These are phyloP conservation scores for Lathyrus sativus DNA, from an alignment of 306 rosid genomes.

Conservation along the genomic window DNA sequence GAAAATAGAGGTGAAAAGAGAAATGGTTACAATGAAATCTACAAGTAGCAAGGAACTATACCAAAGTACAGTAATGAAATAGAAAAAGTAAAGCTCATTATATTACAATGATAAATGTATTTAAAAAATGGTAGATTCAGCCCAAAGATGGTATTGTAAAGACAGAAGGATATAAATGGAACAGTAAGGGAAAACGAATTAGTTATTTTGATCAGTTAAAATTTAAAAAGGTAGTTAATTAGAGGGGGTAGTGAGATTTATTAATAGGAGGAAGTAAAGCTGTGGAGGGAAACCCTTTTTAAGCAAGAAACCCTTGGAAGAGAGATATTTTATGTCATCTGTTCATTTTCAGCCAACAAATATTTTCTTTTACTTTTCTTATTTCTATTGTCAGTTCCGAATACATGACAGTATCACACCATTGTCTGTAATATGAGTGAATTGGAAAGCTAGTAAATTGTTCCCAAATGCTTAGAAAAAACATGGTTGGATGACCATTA, in stretches of 20 bases:
- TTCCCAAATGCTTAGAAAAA: slow-evolving; percentile 26
- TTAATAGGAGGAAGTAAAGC: slow-evolving; percentile 8
- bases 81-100: not conserved
- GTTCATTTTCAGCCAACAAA: slow-evolving; percentile 1
- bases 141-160: not conserved
- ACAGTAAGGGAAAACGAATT: not conserved
- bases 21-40: not conserved
- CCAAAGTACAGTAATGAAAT: slow-evolving; percentile 8
- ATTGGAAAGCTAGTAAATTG: slow-evolving; percentile 25
- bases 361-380: not conserved
- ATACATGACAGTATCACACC: slow-evolving; percentile 22
- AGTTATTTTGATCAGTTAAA: not conserved
- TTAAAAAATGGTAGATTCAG: not conserved
- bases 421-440: not conserved
- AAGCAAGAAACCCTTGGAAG: not conserved
- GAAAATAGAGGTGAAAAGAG: slow-evolving; percentile 3
- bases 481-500: slow-evolving; percentile 6
- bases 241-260: not conserved
- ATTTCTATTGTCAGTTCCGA: slow-evolving; percentile 5
- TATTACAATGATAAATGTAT: not conserved
- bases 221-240: slow-evolving; percentile 5
- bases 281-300: not conserved
- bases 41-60: not conserved
- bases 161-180: not conserved
- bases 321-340: not conserved